phyloP scores from a whole-genome alignment of 2,329 filamentous ascomycete genomes.

The Knoxdaviesia proteae region DNA sequence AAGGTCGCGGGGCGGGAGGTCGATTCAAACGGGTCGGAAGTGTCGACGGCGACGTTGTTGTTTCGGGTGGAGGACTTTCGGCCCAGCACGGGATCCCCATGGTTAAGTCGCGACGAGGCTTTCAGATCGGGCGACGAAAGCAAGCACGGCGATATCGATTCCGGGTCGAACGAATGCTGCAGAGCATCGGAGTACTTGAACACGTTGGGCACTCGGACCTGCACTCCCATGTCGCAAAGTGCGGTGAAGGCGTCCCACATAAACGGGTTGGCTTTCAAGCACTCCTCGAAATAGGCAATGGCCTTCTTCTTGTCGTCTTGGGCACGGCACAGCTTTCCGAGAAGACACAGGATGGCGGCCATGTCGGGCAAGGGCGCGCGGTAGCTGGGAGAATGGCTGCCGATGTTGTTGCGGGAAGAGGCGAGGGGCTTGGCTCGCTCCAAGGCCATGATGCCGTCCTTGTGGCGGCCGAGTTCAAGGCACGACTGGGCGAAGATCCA shows the following conservation, averaged over 20 bases:
- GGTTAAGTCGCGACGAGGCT: no score
- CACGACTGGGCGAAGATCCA: slow-evolving; percentile 87
- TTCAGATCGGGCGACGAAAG: no score
- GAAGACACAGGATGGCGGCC: slow-evolving; percentile 59
- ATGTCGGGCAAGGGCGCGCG: slow-evolving; percentile 64
- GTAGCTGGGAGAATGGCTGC: slow-evolving; percentile 59
- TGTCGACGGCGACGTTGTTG: no score
- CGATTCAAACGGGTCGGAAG: no score
- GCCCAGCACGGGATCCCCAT: no score
- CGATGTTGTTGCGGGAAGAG: slow-evolving; percentile 55
- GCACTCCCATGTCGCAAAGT: slow-evolving; percentile 71
- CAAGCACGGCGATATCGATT: slow-evolving; percentile 5
- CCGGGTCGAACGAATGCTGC: slow-evolving; percentile 23
- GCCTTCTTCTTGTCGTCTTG: slow-evolving; percentile 71
- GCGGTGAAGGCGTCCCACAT: slow-evolving; percentile 95
- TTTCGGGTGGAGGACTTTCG: no score
- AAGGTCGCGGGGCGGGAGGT: no score
- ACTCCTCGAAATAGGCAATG: slow-evolving; percentile 68
- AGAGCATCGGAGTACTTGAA: slow-evolving; percentile 50
- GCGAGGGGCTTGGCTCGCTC: slow-evolving; percentile 66
- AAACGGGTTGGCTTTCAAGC: slow-evolving; percentile 77
- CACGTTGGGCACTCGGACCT: slow-evolving; percentile 64
- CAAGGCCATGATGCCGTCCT: slow-evolving; percentile 63
- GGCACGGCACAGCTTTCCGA: slow-evolving; percentile 71
- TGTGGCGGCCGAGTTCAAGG: slow-evolving; percentile 53